A percentile compares a stretch with the other conserved stretches of the same genome.
phyloP scores from a whole-genome alignment of 2,329 filamentous ascomycete species.

The Xylariaceae sp. region DNA sequence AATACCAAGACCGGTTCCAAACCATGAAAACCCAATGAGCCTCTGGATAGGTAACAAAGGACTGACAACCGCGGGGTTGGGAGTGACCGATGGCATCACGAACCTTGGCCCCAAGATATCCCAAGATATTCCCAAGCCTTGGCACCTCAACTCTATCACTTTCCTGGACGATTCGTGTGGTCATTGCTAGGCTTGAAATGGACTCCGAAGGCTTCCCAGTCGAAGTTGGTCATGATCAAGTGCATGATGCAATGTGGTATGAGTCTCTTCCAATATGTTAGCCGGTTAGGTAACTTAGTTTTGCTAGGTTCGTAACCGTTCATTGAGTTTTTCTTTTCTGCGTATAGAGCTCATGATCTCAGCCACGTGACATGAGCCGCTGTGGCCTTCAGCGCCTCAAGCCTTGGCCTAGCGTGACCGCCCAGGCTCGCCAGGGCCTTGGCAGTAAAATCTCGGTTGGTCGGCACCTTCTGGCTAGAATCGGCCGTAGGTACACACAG shows the following conservation, averaged over 20 bases:
- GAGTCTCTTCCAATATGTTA: not conserved
- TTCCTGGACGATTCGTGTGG: conserved; percentile 6
- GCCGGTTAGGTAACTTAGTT: not conserved
- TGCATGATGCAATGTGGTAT: conserved; percentile 5
- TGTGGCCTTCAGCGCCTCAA: conserved; percentile 5
- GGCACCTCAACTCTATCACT: conserved; percentile 28
- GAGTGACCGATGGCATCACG: conserved; percentile 1
- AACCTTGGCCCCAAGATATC: conserved; percentile 20
- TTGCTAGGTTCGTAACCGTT: too few species aligned
- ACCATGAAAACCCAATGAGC: conserved; percentile 17
- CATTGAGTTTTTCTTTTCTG: too few species aligned
- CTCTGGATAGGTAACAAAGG: conserved; percentile 15
- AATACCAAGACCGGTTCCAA: not conserved
- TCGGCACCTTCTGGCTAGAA: conserved; percentile 10
- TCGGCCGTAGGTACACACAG: too few species aligned
- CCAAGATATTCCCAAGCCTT: conserved; percentile 25
- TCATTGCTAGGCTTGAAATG: conserved; percentile 3
- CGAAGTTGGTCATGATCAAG: conserved; percentile 3
- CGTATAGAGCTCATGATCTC: not conserved
- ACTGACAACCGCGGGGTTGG: conserved; percentile 16
- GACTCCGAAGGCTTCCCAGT: conserved; percentile 2
- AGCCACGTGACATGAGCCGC: conserved; percentile 17
- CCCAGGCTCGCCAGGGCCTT: conserved; percentile 5
- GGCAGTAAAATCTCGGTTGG: conserved; percentile 21
- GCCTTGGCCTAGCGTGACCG: conserved; percentile 7